These are phyloP conservation scores for Phoenix dactylifera DNA, from an alignment of 176 grass and related monocot species.

Conservation along the genomic window DNA sequence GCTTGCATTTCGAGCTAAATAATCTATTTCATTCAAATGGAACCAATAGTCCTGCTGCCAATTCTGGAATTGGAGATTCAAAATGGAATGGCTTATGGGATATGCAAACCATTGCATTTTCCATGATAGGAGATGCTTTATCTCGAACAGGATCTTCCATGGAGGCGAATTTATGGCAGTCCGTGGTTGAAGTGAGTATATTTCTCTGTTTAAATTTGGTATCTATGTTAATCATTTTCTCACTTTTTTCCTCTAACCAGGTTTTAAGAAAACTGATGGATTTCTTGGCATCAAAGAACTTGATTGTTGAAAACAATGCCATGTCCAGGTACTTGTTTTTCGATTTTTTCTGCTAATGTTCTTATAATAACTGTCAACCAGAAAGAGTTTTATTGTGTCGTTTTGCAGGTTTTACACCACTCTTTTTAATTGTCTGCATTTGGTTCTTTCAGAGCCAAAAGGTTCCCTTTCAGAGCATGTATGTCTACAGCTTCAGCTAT, in stretches of 20 bases:
- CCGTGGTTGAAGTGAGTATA: constrained; percentile 54
- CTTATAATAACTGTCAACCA: constrained; percentile 18
- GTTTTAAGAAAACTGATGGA: constrained; percentile 92
- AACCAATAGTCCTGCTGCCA: constrained; percentile 17
- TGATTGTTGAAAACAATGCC: constrained; percentile 52
- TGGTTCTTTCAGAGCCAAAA: constrained; percentile 71
- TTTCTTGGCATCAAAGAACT: constrained; percentile 64
- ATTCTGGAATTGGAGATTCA: constrained; percentile 32
- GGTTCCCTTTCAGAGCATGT: constrained; percentile 79
- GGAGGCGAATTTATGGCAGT: constrained; percentile 57
- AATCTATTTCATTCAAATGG: constrained; percentile 42
- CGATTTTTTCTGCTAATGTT: constrained; percentile 11
- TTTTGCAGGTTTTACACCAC: constrained; percentile 61
- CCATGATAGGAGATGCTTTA: constrained; percentile 55
- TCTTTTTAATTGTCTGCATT: constrained; percentile 79
- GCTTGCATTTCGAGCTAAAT: constrained; percentile 55
- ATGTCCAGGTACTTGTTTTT: constrained; percentile 67
- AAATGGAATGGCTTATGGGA: constrained; percentile 52
- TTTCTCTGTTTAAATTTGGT: not conserved
- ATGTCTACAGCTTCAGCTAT: constrained; percentile 27
- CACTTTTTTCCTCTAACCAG: constrained; percentile 27
- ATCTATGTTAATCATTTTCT: not conserved
- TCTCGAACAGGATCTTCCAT: constrained; percentile 51
- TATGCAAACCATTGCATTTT: constrained; percentile 72
- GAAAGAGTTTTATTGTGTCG: not conserved